Evolutionary conservation across 441 rosid species (phyloP).

Genomic region (Biscutella laevigata): DNA sequence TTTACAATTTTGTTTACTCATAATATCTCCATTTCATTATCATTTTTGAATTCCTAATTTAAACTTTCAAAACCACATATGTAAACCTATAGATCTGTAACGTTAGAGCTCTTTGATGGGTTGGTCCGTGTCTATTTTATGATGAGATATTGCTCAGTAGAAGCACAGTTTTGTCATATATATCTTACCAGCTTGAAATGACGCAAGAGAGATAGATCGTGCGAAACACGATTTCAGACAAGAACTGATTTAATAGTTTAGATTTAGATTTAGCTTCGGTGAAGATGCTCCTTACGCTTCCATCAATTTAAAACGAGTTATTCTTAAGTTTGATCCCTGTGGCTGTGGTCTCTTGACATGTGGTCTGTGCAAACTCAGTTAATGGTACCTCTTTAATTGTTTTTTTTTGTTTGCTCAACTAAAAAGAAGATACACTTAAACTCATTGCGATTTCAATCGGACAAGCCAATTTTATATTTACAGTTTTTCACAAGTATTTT

Average conservation of each 20-base stretch:
- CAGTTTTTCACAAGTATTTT: too few relatives aligned
- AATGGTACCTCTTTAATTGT: too few relatives aligned
- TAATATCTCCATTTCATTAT: neutral
- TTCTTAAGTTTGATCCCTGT: neutral
- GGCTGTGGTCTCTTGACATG: neutral
- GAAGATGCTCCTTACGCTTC: neutral
- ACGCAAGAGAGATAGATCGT: slow-evolving; percentile 15
- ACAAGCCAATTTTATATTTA: too few relatives aligned
- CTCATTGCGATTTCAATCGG: too few relatives aligned
- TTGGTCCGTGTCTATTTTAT: too few relatives aligned
- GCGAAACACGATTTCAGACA: slow-evolving; percentile 21
- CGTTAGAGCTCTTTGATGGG: too few relatives aligned
- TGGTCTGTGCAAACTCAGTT: too few relatives aligned
- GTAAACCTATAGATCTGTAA: too few relatives aligned
- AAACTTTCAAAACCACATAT: too few relatives aligned
- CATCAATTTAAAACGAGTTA: neutral
- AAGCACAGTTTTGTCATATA: neutral
- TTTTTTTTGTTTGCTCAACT: too few relatives aligned
- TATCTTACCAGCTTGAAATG: slow-evolving; percentile 8
- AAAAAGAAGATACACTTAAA: too few relatives aligned
- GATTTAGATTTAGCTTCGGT: slow-evolving; percentile 7
- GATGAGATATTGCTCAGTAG: neutral
- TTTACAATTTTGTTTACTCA: neutral
- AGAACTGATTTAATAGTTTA: neutral
- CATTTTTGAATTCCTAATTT: neutral